These are phyloP conservation scores for Fagopyrum homotropicum DNA, from an alignment of 148 eudicot genomes.

Conservation along the genomic window DNA sequence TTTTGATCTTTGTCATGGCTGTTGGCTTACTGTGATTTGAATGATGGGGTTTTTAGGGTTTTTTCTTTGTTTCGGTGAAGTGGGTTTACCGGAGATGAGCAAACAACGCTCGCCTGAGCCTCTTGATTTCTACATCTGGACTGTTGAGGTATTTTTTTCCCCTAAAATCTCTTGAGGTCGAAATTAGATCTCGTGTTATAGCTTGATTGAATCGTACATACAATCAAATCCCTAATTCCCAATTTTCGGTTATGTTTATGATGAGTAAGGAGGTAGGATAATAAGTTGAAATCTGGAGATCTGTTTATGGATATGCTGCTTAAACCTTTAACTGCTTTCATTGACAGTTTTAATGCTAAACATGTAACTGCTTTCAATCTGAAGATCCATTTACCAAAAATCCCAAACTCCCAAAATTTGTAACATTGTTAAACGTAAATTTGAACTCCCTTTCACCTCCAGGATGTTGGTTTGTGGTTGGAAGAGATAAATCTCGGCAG, in stretches of 20 bases:
- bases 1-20: no score
- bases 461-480: conserved; percentile 98
- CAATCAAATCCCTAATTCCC: neutral
- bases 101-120: conserved; percentile 62
- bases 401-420: no score
- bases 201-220: neutral
- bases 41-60: neutral
- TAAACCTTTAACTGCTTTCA: neutral
- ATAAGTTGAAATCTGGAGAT: neutral
- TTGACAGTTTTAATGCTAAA: neutral
- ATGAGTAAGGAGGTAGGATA: neutral
- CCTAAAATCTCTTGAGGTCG: neutral
- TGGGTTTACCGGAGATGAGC: conserved; percentile 48
- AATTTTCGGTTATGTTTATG: neutral
- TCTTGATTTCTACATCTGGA: conserved; percentile 72
- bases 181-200: neutral
- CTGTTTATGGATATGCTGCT: neutral
- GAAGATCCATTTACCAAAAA: neutral
- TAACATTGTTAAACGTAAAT: neutral
- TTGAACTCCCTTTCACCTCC: conserved; percentile 10
- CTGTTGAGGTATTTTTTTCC: conserved; percentile 40
- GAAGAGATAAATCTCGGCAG: conserved; percentile 85
- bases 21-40: neutral
- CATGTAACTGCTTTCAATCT: neutral
- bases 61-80: neutral